A percentile compares a stretch with the other conserved stretches of the same genome.
Evolutionary conservation across 2,329 filamentous ascomycete species (phyloP).

Genomic region (Trichoderma sp.): DNA sequence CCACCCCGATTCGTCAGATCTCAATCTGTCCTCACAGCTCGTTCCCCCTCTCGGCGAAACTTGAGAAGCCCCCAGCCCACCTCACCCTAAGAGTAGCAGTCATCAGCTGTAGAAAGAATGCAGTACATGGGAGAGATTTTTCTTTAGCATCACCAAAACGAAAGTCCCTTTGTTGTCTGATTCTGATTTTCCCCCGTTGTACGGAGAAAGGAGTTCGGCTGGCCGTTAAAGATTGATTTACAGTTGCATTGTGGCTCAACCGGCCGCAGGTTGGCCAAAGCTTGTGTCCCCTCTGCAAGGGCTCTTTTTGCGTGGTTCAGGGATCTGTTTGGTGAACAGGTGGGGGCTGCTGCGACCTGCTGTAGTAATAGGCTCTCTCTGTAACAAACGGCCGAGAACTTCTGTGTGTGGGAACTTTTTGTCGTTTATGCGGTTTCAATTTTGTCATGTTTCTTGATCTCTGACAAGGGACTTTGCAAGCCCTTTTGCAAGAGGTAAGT

Average conservation of each 20-base stretch:
- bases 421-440: not conserved
- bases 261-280: constrained; percentile 1
- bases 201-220: constrained; percentile 8
- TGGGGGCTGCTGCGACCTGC: no score
- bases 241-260: constrained; percentile 6
- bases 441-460: no score
- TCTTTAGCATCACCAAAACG: constrained; percentile 21
- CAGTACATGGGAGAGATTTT: not conserved
- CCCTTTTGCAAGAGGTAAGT: no score
- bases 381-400: no score
- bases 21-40: not conserved
- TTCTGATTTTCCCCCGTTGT: not conserved
- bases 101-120: not conserved
- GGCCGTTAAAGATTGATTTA: constrained; percentile 20
- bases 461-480: not conserved
- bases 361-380: no score
- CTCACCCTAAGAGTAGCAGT: not conserved
- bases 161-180: not conserved
- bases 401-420: no score
- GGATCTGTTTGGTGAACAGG: not conserved
- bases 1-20: not conserved
- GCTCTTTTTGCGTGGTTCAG: constrained; percentile 1
- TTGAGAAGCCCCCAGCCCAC: no score
- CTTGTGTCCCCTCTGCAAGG: not conserved
- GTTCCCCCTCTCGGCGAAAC: no score